Base-by-base conservation (phyloP, 768 basidiomycete genomes). In the Tulasnella calospora region DNA sequence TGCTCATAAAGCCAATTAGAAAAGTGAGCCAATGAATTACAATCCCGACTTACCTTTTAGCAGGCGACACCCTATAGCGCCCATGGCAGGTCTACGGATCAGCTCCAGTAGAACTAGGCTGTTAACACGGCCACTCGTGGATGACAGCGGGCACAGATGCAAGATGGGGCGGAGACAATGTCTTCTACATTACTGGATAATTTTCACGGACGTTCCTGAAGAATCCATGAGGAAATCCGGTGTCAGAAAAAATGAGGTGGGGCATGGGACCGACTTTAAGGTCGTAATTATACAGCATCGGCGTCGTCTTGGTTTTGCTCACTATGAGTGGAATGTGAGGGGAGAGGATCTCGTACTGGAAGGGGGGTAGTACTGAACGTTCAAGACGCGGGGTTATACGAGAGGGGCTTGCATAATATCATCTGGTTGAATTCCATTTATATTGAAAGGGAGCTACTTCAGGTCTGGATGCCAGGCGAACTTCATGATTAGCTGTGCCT, bases 81-180 rank as follows among this genome's bases (percentile, higher is more conserved):
- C 19, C 3, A 21, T 69, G 38, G 38, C 23, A n/a, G 4, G 33
- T 33, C 8, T 27, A 2, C 3, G 30, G 27, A 19, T 70, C 33
- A 40, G 69, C 21, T 27, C 3, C 38, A 9, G 38, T 69, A 69
- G 13, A n/a, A n/a, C n/a, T n/a, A n/a, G n/a, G n/a, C n/a, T n/a
- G n/a, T n/a, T n/a, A n/a, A n/a, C n/a, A n/a, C n/a, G n/a, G n/a
- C n/a, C 88, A 84, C 67, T 86, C 82, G 47, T 86, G 83, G 40
- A 92, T 82, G 41, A 94, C 88, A 81, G 73, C 77, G 6, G 80
- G 69, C 30, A 81, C 78, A 36, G 74, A 44, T 13, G 79, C 79
- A 40, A 81, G 69, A 78, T 72, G n/a, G 44, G 3, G 55, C n/a
- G 12, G 69, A 40, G 23, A n/a, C 38, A 2, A 44, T 36, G 23